Evolutionary conservation across 495 filamentous ascomycete genomes (phyloP).

Genomic region (Neurospora sp.): DNA sequence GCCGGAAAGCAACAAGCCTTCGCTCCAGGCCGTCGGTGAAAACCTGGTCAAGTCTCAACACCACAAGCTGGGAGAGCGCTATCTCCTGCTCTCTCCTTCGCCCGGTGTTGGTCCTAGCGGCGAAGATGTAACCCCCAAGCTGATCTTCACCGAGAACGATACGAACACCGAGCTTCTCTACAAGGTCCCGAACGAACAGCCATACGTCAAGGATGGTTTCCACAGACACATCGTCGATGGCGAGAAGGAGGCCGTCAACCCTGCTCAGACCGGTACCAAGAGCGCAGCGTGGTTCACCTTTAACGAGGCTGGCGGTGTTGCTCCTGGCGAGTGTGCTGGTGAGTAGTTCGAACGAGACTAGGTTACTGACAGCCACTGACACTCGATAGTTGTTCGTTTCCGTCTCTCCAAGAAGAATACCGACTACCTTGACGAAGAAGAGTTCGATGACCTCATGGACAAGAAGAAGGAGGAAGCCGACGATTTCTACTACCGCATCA

Average conservation of each 20-base stretch:
- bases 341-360: not conserved
- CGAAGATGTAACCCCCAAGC: constrained; percentile 69
- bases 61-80: constrained; percentile 67
- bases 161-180: constrained; percentile 76
- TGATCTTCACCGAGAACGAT: constrained; percentile 94
- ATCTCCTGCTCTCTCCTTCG: constrained; percentile 78
- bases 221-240: constrained; percentile 77
- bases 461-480: constrained; percentile 78
- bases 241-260: constrained; percentile 74
- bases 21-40: constrained; percentile 51
- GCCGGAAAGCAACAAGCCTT: constrained; percentile 60
- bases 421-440: constrained; percentile 79
- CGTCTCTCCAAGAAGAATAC: constrained; percentile 64
- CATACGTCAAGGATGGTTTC: constrained; percentile 93
- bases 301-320: constrained; percentile 76
- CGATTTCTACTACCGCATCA: constrained; percentile 90
- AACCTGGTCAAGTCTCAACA: constrained; percentile 66
- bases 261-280: constrained; percentile 72
- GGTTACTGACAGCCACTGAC: constrained; percentile 1
- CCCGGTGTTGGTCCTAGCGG: constrained; percentile 69
- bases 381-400: constrained; percentile 66
- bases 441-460: constrained; percentile 86
- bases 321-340: constrained; percentile 78
- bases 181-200: constrained; percentile 60
- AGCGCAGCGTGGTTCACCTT: constrained; percentile 87